A percentile compares a stretch with the other conserved stretches of the same genome.
Conservation (phyloP, 2,329 filamentous ascomycete genomes). For the Colletotrichum musae region DNA sequence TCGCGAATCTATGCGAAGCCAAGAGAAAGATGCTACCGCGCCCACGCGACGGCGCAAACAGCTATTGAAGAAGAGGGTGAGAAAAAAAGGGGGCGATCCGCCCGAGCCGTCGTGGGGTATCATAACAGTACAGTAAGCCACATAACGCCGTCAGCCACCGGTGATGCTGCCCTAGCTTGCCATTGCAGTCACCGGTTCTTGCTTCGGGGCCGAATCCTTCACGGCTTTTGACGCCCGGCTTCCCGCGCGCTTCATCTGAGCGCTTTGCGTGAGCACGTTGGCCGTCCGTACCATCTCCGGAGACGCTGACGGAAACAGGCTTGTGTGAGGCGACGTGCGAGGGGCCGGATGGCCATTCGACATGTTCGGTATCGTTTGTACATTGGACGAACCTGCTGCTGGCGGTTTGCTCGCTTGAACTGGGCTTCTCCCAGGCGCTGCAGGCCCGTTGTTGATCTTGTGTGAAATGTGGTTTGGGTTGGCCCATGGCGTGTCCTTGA, state of each 20-base stretch:
- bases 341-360: slow-evolving; percentile 30
- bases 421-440: slow-evolving; percentile 37
- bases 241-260: slow-evolving; percentile 41
- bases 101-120: slow-evolving; percentile 42
- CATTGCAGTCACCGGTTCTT: slow-evolving; percentile 37
- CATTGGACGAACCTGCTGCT: slow-evolving; percentile 25
- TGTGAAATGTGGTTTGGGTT: slow-evolving; percentile 87
- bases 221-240: slow-evolving; percentile 40
- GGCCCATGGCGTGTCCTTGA: slow-evolving; percentile 93
- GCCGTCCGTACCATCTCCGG: slow-evolving; percentile 40
- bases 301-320: slow-evolving; percentile 35
- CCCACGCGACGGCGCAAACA: neutral
- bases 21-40: slow-evolving; percentile 7
- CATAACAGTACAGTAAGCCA: slow-evolving; percentile 42
- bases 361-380: slow-evolving; percentile 14
- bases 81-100: slow-evolving; percentile 21
- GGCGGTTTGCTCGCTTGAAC: slow-evolving; percentile 33
- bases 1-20: slow-evolving; percentile 8
- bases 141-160: slow-evolving; percentile 38
- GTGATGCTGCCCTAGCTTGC: slow-evolving; percentile 40
- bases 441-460: slow-evolving; percentile 58
- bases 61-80: slow-evolving; percentile 7
- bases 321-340: slow-evolving; percentile 28
- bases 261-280: slow-evolving; percentile 38
- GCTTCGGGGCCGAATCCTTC: slow-evolving; percentile 39